Percentiles rank a stretch among this genome's conserved stretches.
Evolutionary conservation across 129 eudicot species (phyloP).

Genomic region (Tagetes erecta): DNA sequence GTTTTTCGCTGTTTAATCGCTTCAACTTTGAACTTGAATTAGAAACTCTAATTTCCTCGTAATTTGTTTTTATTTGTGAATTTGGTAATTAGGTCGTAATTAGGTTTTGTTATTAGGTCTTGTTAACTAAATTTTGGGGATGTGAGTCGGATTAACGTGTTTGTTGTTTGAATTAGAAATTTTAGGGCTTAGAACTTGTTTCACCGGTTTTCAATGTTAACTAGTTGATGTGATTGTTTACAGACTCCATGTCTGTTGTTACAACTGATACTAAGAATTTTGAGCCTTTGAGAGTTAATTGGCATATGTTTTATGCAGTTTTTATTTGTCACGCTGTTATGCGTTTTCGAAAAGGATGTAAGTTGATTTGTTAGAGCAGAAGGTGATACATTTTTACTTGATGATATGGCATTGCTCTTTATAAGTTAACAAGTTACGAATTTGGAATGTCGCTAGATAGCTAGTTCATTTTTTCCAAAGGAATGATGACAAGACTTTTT

Average conservation of each 20-base stretch:
- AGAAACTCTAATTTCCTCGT: conserved; percentile 15
- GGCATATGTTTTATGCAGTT: background rate
- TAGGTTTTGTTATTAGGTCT: too few species aligned
- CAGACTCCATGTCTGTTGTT: conserved; percentile 3
- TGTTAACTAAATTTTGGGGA: conserved; percentile 10
- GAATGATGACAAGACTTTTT: background rate
- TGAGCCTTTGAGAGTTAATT: conserved; percentile 9
- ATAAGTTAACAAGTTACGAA: background rate
- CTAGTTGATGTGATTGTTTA: background rate
- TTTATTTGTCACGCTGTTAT: conserved; percentile 8
- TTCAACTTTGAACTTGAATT: background rate
- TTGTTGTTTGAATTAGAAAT: conserved; percentile 12
- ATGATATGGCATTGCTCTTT: background rate
- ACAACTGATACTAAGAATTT: background rate
- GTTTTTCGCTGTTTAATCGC: conserved; percentile 7
- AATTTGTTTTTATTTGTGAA: background rate
- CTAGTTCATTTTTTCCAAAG: background rate
- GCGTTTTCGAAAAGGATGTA: conserved; percentile 16
- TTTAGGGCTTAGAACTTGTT: conserved; percentile 19
- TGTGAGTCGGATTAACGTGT: background rate
- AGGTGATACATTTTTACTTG: conserved; percentile 18
- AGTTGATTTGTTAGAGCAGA: conserved; percentile 5
- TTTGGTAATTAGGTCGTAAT: conserved; percentile 6
- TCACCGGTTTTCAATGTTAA: background rate
- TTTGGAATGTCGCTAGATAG: conserved; percentile 13